Percentiles rank a stretch among this genome's conserved stretches.
Conservation (phyloP, 257 asterid species). For the Linderniella brevidens region DNA sequence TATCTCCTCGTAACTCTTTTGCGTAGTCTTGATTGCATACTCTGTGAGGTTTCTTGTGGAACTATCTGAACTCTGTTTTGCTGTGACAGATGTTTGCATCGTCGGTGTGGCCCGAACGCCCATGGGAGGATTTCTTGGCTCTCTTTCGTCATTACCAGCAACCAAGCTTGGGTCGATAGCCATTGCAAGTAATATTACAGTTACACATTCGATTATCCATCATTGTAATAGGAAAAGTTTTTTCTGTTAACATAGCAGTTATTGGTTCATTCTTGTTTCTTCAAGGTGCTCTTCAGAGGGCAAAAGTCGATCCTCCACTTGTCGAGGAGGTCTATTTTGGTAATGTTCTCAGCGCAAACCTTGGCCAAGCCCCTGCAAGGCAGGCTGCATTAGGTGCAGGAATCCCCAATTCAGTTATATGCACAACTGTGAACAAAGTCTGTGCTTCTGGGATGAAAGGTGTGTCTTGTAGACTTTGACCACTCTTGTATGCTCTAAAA, state of each 20-base stretch:
- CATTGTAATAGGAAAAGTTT: conserved; percentile 1
- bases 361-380: conserved; percentile 99
- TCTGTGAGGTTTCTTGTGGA: conserved; percentile 2
- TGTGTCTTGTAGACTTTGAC: conserved; percentile 11
- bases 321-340: conserved; percentile 91
- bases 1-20: neutral
- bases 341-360: conserved; percentile 90
- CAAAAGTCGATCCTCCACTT: conserved; percentile 71
- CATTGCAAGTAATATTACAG: conserved; percentile 50
- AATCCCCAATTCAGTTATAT: conserved; percentile 65
- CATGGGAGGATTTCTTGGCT: conserved; percentile 87
- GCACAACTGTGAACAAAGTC: conserved; percentile 91
- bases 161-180: conserved; percentile 93
- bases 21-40: conserved; percentile 1
- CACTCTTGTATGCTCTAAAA: neutral
- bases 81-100: conserved; percentile 68
- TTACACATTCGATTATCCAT: neutral
- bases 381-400: conserved; percentile 99
- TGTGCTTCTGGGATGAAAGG: conserved; percentile 99
- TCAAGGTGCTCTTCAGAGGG: conserved; percentile 89
- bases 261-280: conserved; percentile 9
- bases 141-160: conserved; percentile 83
- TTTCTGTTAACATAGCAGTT: conserved; percentile 2
- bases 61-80: conserved; percentile 7
- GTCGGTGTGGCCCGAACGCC: conserved; percentile 98